These are phyloP conservation scores for Talinum fruticosum DNA, from an alignment of 148 eudicot genomes.

Conservation along the genomic window DNA sequence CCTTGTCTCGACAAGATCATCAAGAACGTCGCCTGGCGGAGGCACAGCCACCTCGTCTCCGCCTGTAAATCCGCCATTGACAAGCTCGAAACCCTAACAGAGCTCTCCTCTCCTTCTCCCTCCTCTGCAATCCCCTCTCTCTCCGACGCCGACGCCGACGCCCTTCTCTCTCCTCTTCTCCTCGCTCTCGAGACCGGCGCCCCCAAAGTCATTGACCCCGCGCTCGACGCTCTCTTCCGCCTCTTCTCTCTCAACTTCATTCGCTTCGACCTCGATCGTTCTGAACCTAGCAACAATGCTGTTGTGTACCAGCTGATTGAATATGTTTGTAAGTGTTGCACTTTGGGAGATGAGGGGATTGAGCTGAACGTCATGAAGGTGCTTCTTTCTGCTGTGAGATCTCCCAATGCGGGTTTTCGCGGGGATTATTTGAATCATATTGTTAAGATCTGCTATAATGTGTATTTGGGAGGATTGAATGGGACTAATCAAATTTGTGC, in stretches of 20 bases:
- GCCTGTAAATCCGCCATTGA: conserved; percentile 72
- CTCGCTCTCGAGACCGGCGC: conserved; percentile 64
- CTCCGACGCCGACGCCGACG: conserved; percentile 47
- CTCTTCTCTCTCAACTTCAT: conserved; percentile 57
- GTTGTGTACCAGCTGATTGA: conserved; percentile 48
- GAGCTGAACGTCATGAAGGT: conserved; percentile 66
- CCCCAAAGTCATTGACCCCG: conserved; percentile 68
- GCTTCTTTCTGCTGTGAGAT: conserved; percentile 66
- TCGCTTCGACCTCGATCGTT: conserved; percentile 46
- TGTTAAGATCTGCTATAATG: conserved; percentile 82
- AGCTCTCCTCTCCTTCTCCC: conserved; percentile 41
- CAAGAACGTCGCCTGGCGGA: conserved; percentile 86
- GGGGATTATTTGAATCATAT: conserved; percentile 72
- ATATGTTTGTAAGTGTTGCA: conserved; percentile 57
- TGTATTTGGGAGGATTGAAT: conserved; percentile 72
- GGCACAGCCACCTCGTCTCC: conserved; percentile 66
- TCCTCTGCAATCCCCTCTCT: conserved; percentile 51
- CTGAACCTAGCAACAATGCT: conserved; percentile 5
- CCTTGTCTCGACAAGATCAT: conserved; percentile 89
- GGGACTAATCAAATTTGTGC: conserved; percentile 99
- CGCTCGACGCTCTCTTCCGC: conserved; percentile 61
- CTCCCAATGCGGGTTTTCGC: conserved; percentile 47
- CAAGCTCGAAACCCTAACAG: conserved; percentile 52
- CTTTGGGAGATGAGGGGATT: conserved; percentile 54
- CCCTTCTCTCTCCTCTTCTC: conserved; percentile 56